These are phyloP conservation scores for Phialophora expanda DNA, from an alignment of 2,329 filamentous ascomycete species.

Conservation along the genomic window DNA sequence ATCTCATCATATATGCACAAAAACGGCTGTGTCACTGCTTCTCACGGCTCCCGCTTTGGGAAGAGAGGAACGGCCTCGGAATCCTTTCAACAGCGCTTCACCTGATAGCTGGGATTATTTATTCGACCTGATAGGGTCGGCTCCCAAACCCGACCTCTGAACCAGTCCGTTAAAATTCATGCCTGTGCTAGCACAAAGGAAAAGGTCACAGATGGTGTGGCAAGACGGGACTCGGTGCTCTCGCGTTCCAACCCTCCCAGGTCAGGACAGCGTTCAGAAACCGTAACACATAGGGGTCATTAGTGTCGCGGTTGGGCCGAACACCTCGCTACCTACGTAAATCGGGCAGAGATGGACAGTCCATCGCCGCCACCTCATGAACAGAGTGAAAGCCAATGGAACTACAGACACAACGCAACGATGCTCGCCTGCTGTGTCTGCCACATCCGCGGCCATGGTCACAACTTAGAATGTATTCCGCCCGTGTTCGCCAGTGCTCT, in stretches of 20 bases:
- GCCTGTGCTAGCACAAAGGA: not conserved
- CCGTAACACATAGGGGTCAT: not conserved
- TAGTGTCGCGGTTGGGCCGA: conserved; percentile 3
- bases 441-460: not conserved
- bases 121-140: not conserved
- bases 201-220: not conserved
- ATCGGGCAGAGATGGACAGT: not conserved
- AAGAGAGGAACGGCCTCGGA: not conserved
- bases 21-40: not conserved
- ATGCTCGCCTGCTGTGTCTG: not conserved
- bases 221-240: not conserved
- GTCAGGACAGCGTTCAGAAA: not conserved
- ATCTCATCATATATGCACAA: not conserved
- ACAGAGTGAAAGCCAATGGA: not conserved
- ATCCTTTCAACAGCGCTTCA: not conserved
- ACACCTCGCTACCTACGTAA: not conserved
- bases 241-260: not conserved
- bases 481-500: conserved; percentile 20
- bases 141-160: not conserved
- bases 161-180: not conserved
- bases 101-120: not conserved
- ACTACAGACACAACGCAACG: not conserved
- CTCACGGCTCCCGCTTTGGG: not conserved
- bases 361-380: not conserved
- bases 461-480: conserved; percentile 29